Percentiles rank a stretch among this genome's conserved stretches.
Evolutionary conservation across 2,329 filamentous ascomycete species (phyloP).

Genomic region (Phoma sp.): DNA sequence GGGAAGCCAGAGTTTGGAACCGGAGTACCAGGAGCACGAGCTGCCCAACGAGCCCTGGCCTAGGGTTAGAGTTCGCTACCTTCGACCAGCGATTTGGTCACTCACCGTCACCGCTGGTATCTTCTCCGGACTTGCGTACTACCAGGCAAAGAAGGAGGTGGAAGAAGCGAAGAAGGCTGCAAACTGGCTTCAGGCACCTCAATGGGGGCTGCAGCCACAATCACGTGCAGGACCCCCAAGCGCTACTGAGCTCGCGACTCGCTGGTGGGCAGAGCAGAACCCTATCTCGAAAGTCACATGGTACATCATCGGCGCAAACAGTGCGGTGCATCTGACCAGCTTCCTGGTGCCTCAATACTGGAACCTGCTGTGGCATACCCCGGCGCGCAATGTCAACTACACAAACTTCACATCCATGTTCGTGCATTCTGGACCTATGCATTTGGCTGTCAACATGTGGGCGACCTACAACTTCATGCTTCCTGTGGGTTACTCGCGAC

Average conservation of each 20-base stretch:
- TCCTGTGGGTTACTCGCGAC: conserved; percentile 34
- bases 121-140: conserved; percentile 36
- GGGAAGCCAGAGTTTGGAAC: conserved; percentile 6
- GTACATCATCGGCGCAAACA: conserved; percentile 39
- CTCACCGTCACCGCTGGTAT: conserved; percentile 36
- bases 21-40: conserved; percentile 3
- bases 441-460: conserved; percentile 40
- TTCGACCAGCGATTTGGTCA: conserved; percentile 41
- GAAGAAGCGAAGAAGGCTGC: conserved; percentile 25
- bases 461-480: conserved; percentile 41
- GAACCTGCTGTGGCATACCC: conserved; percentile 39
- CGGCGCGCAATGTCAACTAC: conserved; percentile 37
- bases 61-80: conserved; percentile 28
- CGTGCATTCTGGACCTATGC: conserved; percentile 31
- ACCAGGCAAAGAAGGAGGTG: conserved; percentile 37
- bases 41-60: conserved; percentile 13
- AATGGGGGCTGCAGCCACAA: conserved; percentile 21
- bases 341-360: conserved; percentile 32
- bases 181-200: conserved; percentile 26
- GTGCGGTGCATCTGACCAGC: conserved; percentile 34
- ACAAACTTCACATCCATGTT: conserved; percentile 40
- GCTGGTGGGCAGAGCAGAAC: conserved; percentile 32
- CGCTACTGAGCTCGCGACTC: conserved; percentile 35
- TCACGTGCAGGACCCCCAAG: conserved; percentile 27
- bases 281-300: conserved; percentile 37